phyloP scores from a whole-genome alignment of 2,329 filamentous ascomycete species.

The Metarhizium brunneum region DNA sequence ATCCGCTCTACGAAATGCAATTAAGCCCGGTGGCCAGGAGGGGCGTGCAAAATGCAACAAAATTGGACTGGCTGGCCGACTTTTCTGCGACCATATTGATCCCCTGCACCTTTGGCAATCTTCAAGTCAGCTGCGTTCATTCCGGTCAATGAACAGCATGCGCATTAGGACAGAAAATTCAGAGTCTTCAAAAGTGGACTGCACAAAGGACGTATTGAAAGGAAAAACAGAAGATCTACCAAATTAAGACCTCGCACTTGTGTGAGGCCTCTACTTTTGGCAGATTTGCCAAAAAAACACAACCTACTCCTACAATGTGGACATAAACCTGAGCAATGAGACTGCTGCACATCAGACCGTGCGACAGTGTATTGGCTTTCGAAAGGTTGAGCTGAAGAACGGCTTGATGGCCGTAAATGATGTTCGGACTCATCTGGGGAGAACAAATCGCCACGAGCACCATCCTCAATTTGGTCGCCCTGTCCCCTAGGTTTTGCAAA shows the following conservation, averaged over 20 bases:
- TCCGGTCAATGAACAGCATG: too few species aligned
- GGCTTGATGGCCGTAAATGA: constrained; percentile 56
- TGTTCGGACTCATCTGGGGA: constrained; percentile 48
- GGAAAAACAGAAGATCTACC: constrained; percentile 27
- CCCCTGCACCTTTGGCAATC: too few species aligned
- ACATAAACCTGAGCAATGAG: constrained; percentile 27
- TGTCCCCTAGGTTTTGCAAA: constrained; percentile 54
- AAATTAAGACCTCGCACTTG: too few species aligned
- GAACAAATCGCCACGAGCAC: constrained; percentile 63
- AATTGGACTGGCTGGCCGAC: too few species aligned
- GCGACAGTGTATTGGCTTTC: constrained; percentile 53
- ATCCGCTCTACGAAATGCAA: too few species aligned
- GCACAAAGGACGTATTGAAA: too few species aligned
- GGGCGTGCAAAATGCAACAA: too few species aligned
- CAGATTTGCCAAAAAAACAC: constrained; percentile 16
- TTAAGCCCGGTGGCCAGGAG: too few species aligned
- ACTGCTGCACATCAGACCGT: constrained; percentile 26
- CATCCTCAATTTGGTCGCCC: constrained; percentile 54
- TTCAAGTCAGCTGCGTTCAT: too few species aligned
- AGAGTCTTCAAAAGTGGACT: constrained; percentile 55
- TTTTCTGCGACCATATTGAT: too few species aligned
- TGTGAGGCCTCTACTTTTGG: too few species aligned
- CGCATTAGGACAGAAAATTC: constrained; percentile 21
- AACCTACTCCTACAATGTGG: constrained; percentile 48
- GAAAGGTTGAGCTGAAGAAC: constrained; percentile 51